Evolutionary conservation across 805 yeast species (phyloP).

Genomic region (Trichomonascus vanleenenianus): DNA sequence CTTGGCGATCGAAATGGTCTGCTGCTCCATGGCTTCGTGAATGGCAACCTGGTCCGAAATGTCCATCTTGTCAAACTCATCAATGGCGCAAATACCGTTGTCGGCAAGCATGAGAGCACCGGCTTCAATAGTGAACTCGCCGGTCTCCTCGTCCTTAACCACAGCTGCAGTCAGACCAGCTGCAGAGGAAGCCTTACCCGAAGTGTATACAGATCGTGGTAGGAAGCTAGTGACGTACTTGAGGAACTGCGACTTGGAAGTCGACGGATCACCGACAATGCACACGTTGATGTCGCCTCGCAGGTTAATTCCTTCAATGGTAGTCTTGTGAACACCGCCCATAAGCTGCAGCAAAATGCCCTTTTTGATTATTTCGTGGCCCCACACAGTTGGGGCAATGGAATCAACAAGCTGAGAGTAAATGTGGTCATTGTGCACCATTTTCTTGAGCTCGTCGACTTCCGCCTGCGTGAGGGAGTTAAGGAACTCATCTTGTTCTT

Average conservation of each 20-base stretch:
- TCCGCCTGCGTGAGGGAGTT: constrained; percentile 74
- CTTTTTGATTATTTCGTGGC: constrained; percentile 90
- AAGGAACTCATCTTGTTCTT: constrained; percentile 75
- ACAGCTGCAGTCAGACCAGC: constrained; percentile 99
- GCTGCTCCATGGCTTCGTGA: constrained; percentile 99
- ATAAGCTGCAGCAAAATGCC: constrained; percentile 81
- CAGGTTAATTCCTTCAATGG: constrained; percentile 87
- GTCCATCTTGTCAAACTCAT: constrained; percentile 98
- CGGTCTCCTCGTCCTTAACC: constrained; percentile 93
- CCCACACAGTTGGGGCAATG: constrained; percentile 92
- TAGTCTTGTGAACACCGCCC: constrained; percentile 92
- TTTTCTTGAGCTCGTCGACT: constrained; percentile 72
- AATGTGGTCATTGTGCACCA: constrained; percentile 84
- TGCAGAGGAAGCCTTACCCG: constrained; percentile 97
- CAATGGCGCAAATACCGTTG: constrained; percentile 97
- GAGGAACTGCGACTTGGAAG: constrained; percentile 91
- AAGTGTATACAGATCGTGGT: constrained; percentile 92
- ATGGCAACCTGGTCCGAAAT: constrained; percentile 92
- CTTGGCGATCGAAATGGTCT: constrained; percentile 95
- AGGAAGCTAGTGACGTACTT: constrained; percentile 87
- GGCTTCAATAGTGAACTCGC: constrained; percentile 95
- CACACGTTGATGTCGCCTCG: constrained; percentile 97
- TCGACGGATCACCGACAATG: constrained; percentile 96
- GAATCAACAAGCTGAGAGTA: constrained; percentile 80
- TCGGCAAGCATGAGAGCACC: constrained; percentile 98